Evolutionary conservation across 805 yeast genomes (phyloP), one percentile per base, ranked within the genome.

Genomic region (Wickerhamomyces strasburgensis): DNA sequence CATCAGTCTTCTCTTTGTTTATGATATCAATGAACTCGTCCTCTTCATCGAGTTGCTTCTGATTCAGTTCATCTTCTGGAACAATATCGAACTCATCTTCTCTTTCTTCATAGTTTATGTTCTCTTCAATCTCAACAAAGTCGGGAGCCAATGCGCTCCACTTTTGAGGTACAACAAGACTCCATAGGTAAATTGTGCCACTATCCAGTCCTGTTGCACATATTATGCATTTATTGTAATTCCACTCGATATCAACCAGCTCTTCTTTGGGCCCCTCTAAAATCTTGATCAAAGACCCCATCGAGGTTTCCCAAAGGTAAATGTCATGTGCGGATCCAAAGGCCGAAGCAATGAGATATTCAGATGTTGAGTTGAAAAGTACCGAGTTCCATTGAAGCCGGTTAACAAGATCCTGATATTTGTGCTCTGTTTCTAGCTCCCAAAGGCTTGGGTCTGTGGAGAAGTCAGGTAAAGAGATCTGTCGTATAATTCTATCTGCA

Each of bases 141-240:
- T 90, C 98, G 1, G 97, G 97, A 0, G 97, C 97, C 49, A 89
- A 65, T 1, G 97, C 95, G 58, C 94, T 83, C 98, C 98, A 89
- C 61, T 85, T 84, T 51, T 88, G 96, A 1, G 95, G 94, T 15
- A 84, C 75, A 27, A 74, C 73, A 8, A 85, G 72, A 34, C 82
- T 74, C 96, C 97, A 90, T 28, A 84, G 56, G 54, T 84, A 88
- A 2, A 89, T 72, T 27, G 77, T 68, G 1, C 97, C 97, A 23
- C 84, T 68, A 52, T 89, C 98, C 37, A 85, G 63, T 0, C 97
- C 96, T 19, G 85, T 84, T 14, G 95, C 83, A 8, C 82, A 83
- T 24, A 90, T 77, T 43, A 74, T 65, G 58, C 95, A 86, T 37
- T 75, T 68, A 34, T 75, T 65, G 40, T 75, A 78, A 57, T 89